These are phyloP conservation scores for Vishniacozyma victoriae DNA, from an alignment of 768 basidiomycete genomes.

Conservation along the genomic window DNA sequence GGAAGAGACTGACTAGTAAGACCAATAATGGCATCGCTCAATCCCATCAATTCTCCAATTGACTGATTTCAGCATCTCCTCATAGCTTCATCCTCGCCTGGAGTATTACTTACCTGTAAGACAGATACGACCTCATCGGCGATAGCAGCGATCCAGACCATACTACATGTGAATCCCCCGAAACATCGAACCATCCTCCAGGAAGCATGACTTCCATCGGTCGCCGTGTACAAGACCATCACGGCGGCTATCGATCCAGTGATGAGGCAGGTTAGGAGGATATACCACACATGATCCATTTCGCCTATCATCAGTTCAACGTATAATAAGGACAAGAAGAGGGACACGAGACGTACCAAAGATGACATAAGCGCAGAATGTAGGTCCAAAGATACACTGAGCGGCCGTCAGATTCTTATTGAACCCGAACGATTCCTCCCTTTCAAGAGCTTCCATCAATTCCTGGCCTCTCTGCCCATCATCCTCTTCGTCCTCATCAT, in stretches of 20 bases:
- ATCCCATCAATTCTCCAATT: conserved; percentile 85
- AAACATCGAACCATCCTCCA: conserved; percentile 69
- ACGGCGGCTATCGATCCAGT: conserved; percentile 56
- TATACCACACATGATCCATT: conserved; percentile 14
- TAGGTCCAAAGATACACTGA: conserved; percentile 75
- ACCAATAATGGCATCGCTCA: conserved; percentile 95
- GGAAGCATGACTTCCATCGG: conserved; percentile 56
- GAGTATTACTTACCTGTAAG: conserved; percentile 59
- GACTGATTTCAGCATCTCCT: conserved; percentile 54
- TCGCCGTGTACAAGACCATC: conserved; percentile 59
- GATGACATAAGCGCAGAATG: conserved; percentile 69
- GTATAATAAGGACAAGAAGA: not conserved
- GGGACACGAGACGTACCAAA: conserved; percentile 57
- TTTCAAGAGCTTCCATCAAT: conserved; percentile 17
- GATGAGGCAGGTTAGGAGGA: conserved; percentile 52
- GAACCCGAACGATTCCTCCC: conserved; percentile 39
- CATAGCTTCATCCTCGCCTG: not conserved
- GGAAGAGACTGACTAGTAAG: conserved; percentile 57
- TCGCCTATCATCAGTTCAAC: conserved; percentile 9
- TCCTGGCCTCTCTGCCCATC: conserved; percentile 20
- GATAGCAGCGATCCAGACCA: conserved; percentile 98
- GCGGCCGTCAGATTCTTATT: conserved; percentile 70
- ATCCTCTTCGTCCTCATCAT: conserved; percentile 2
- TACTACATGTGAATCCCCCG: conserved; percentile 81
- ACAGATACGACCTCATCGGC: conserved; percentile 93